phyloP scores from a whole-genome alignment of 352 stramenopile species.

The Globisporangium paddicum region DNA sequence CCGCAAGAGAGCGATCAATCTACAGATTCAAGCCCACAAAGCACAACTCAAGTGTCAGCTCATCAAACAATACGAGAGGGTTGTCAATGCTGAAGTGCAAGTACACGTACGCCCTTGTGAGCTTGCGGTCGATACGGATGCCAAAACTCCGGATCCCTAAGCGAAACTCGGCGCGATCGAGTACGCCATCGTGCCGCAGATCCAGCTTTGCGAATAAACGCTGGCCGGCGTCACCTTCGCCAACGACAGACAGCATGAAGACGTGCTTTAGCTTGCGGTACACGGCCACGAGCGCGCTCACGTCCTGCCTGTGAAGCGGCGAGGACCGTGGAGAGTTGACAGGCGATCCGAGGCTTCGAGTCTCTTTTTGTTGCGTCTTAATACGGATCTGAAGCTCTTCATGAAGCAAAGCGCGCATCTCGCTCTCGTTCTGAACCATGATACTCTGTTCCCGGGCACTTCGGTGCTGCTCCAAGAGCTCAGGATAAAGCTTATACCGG shows the following conservation, averaged over 20 bases:
- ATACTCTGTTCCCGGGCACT: slow-evolving; percentile 14
- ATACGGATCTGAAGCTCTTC: slow-evolving; percentile 8
- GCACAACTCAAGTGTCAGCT: not conserved
- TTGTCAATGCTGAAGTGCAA: not conserved
- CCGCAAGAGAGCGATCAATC: slow-evolving; percentile 48
- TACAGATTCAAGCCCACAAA: slow-evolving; percentile 5
- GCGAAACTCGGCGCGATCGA: slow-evolving; percentile 65
- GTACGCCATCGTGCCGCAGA: slow-evolving; percentile 34
- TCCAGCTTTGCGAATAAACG: slow-evolving; percentile 47
- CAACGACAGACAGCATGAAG: slow-evolving; percentile 27
- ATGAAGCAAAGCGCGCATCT: slow-evolving; percentile 17
- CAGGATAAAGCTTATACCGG: slow-evolving; percentile 16
- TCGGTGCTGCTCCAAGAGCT: slow-evolving; percentile 12
- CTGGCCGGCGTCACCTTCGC: slow-evolving; percentile 5
- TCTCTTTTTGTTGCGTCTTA: not conserved
- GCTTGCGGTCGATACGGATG: slow-evolving; percentile 48
- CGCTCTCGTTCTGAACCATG: slow-evolving; percentile 36
- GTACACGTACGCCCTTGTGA: slow-evolving; percentile 51
- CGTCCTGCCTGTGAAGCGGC: slow-evolving; percentile 24
- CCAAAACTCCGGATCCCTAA: slow-evolving; percentile 40
- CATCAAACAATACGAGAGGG: not conserved
- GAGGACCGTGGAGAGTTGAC: not conserved
- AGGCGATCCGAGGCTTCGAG: slow-evolving; percentile 6
- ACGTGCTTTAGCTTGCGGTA: slow-evolving; percentile 50
- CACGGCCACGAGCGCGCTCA: slow-evolving; percentile 34